phyloP scores from a whole-genome alignment of 1,284 basidiomycete genomes.

The Leccinum proximum region DNA sequence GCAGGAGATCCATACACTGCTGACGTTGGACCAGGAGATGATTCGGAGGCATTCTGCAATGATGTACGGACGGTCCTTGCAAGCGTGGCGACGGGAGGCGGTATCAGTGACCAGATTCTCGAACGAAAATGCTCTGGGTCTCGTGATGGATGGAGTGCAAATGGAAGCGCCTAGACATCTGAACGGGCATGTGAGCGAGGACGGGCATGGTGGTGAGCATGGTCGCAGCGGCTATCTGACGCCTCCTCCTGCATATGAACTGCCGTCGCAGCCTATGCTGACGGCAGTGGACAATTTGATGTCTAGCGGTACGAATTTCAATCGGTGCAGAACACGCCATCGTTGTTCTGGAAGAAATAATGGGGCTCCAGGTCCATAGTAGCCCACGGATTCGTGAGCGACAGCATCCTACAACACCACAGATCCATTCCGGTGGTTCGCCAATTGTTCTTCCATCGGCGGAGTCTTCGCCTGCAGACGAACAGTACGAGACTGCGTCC shows the following conservation, averaged over 20 bases:
- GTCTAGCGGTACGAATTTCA: background rate
- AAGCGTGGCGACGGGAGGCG: slow-evolving; percentile 2
- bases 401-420: slow-evolving; percentile 1
- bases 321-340: background rate
- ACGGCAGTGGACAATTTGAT: background rate
- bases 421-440: slow-evolving; percentile 3
- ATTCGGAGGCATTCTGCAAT: slow-evolving; percentile 18
- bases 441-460: slow-evolving; percentile 3
- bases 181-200: background rate
- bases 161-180: background rate
- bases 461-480: slow-evolving; percentile 24
- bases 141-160: slow-evolving; percentile 25
- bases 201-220: background rate
- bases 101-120: background rate
- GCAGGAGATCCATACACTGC: slow-evolving; percentile 18
- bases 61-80: slow-evolving; percentile 6
- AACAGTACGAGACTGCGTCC: slow-evolving; percentile 22
- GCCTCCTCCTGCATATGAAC: slow-evolving; percentile 12
- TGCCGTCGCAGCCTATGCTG: background rate
- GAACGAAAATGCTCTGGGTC: slow-evolving; percentile 10
- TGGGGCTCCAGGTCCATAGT: background rate
- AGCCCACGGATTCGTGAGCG: background rate
- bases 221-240: background rate
- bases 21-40: slow-evolving; percentile 21
- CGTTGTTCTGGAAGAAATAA: slow-evolving; percentile 33